These are phyloP conservation scores for Exophiala calicioides DNA, from an alignment of 2,329 filamentous ascomycete genomes.

Conservation along the genomic window DNA sequence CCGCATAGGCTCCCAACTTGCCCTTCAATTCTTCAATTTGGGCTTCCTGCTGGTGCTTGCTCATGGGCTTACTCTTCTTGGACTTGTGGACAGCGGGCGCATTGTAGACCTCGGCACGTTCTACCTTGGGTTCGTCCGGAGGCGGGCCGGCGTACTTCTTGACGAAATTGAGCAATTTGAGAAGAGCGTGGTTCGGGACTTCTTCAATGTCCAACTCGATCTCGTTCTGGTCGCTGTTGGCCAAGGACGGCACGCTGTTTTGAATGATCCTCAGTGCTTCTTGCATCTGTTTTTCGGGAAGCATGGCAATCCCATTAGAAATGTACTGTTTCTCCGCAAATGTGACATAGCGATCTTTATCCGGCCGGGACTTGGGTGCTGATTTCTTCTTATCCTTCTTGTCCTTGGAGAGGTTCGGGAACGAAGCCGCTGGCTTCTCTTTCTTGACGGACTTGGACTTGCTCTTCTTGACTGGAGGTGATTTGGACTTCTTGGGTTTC, in stretches of 20 bases:
- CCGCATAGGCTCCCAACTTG: conserved; percentile 48
- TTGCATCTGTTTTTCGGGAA: conserved; percentile 75
- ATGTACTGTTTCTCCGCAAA: conserved; percentile 88
- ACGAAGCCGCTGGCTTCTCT: conserved; percentile 42
- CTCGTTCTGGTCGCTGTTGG: conserved; percentile 51
- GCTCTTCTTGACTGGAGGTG: conserved; percentile 50
- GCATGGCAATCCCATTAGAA: conserved; percentile 77
- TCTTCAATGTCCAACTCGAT: conserved; percentile 53
- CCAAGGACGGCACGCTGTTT: conserved; percentile 73
- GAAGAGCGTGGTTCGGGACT: conserved; percentile 48
- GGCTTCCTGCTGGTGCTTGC: conserved; percentile 52
- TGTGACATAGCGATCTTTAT: conserved; percentile 66
- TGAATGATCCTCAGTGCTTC: conserved; percentile 88
- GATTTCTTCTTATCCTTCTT: conserved; percentile 53
- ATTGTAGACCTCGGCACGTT: conserved; percentile 25
- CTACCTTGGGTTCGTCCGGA: conserved; percentile 44
- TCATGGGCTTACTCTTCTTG: conserved; percentile 57
- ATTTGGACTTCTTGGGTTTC: conserved; percentile 61
- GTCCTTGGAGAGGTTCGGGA: conserved; percentile 28
- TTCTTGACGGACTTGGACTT: conserved; percentile 49
- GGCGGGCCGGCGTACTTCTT: conserved; percentile 49
- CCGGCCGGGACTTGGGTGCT: conserved; percentile 44
- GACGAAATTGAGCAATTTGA: conserved; percentile 49
- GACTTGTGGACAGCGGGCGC: conserved; percentile 43
- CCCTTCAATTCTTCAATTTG: conserved; percentile 52